phyloP scores from a whole-genome alignment of 108 stramenopile species.

The Bacterosira constricta region DNA sequence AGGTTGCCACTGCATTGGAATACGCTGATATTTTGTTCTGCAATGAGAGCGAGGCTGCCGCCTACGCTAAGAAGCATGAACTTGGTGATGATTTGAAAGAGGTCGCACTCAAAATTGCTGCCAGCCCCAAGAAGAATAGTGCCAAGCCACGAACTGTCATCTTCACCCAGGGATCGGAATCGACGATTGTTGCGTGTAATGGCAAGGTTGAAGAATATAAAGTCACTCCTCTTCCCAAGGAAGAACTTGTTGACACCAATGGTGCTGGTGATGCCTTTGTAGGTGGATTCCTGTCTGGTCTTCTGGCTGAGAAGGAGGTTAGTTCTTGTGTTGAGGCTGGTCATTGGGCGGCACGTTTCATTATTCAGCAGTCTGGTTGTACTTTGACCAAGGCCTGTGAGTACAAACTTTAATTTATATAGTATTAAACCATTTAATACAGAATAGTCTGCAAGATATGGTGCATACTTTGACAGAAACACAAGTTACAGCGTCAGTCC shows the following conservation, averaged over 20 bases:
- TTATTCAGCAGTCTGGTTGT: conserved; percentile 98
- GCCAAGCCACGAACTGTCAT: conserved; percentile 89
- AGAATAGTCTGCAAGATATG: no score
- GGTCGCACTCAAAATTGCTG: conserved; percentile 90
- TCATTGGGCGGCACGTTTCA: conserved; percentile 93
- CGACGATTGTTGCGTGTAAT: conserved; percentile 93
- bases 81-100: conserved; percentile 91
- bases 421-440: no score
- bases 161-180: conserved; percentile 96
- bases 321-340: conserved; percentile 96
- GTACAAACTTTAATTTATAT: conserved; percentile 52
- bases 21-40: conserved; percentile 98
- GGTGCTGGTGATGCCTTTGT: conserved; percentile 99
- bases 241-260: conserved; percentile 97
- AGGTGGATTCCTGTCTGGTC: conserved; percentile 95
- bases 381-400: conserved; percentile 79
- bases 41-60: conserved; percentile 98
- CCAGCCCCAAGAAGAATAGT: conserved; percentile 87
- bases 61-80: conserved; percentile 94
- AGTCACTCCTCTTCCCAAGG: conserved; percentile 85
- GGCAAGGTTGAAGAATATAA: conserved; percentile 90
- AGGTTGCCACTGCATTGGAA: conserved; percentile 89
- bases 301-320: conserved; percentile 74
- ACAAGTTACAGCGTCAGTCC: no score
- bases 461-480: background rate